Conservation (phyloP, 192 early-diverging fungal species). For the Backusella sp. region DNA sequence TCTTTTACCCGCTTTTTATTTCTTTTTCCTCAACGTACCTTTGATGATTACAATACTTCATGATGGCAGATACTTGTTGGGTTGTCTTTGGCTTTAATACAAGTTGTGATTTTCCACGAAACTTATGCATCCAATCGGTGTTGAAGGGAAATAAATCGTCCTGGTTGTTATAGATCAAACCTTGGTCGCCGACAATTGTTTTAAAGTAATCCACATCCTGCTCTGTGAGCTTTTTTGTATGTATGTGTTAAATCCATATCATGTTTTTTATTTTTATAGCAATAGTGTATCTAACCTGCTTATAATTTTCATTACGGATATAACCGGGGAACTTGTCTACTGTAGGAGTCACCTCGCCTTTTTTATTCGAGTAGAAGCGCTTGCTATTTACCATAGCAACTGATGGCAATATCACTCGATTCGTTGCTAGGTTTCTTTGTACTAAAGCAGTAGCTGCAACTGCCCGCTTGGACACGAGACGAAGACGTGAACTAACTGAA, state of each 20-base stretch:
- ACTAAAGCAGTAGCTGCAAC: neutral
- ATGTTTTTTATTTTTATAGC: neutral
- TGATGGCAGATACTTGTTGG: conserved; percentile 76
- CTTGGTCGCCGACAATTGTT: conserved; percentile 43
- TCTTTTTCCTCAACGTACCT: conserved; percentile 11
- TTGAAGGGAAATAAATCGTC: conserved; percentile 72
- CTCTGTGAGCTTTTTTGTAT: conserved; percentile 42
- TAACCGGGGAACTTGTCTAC: conserved; percentile 51
- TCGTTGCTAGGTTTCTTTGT: neutral
- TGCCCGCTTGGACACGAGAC: neutral
- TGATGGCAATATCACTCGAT: neutral
- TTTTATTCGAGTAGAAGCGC: conserved; percentile 18
- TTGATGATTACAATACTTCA: conserved; percentile 86
- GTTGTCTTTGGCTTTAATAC: conserved; percentile 88
- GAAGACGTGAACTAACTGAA: neutral
- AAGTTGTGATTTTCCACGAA: conserved; percentile 75
- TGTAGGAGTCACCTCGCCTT: conserved; percentile 29
- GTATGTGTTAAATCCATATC: neutral
- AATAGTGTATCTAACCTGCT: conserved; percentile 30
- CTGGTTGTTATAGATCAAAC: conserved; percentile 45
- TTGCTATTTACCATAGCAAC: neutral
- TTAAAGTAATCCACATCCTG: conserved; percentile 63
- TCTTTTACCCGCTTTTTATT: neutral
- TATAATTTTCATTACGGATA: conserved; percentile 40
- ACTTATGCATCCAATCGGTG: conserved; percentile 95